Percentiles rank a stretch among this genome's conserved stretches.
phyloP scores from a whole-genome alignment of 768 basidiomycete species.

The Tylopilus sp. region DNA sequence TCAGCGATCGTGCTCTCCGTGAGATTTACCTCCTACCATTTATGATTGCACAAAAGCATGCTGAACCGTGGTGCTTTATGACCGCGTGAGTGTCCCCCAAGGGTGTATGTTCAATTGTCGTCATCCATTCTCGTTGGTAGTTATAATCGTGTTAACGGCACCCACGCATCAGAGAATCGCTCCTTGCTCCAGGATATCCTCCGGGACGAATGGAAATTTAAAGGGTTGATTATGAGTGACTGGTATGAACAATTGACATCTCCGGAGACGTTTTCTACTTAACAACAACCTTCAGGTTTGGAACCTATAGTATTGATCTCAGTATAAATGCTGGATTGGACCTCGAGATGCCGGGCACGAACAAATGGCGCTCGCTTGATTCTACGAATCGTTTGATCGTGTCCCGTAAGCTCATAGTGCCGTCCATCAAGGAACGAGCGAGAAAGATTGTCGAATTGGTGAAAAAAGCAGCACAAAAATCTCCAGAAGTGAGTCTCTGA shows the following conservation, averaged over 20 bases:
- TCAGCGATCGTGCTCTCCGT: constrained; percentile 50
- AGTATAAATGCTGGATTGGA: constrained; percentile 74
- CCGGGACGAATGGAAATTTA: constrained; percentile 70
- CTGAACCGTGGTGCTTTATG: constrained; percentile 56
- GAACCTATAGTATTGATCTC: constrained; percentile 62
- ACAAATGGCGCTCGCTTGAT: constrained; percentile 74
- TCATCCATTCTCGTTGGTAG: constrained; percentile 31
- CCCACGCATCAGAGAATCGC: constrained; percentile 64
- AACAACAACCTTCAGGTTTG: constrained; percentile 48
- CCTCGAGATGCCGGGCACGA: constrained; percentile 75
- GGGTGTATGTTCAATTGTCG: neutral
- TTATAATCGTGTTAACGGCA: constrained; percentile 75
- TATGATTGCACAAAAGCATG: constrained; percentile 51
- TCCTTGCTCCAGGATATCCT: constrained; percentile 60
- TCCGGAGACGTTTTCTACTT: neutral
- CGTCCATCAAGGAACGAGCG: constrained; percentile 65
- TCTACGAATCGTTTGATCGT: constrained; percentile 57
- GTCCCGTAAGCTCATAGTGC: constrained; percentile 59
- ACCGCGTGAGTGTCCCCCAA: constrained; percentile 47
- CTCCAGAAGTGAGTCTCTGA: constrained; percentile 52
- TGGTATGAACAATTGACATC: constrained; percentile 44
- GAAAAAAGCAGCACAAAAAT: constrained; percentile 61
- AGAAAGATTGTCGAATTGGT: constrained; percentile 63
- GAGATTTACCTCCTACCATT: constrained; percentile 64
- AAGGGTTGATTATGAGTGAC: constrained; percentile 79